Conservation (phyloP, 352 stramenopile species). For the Phytophthora agathidicida region DNA sequence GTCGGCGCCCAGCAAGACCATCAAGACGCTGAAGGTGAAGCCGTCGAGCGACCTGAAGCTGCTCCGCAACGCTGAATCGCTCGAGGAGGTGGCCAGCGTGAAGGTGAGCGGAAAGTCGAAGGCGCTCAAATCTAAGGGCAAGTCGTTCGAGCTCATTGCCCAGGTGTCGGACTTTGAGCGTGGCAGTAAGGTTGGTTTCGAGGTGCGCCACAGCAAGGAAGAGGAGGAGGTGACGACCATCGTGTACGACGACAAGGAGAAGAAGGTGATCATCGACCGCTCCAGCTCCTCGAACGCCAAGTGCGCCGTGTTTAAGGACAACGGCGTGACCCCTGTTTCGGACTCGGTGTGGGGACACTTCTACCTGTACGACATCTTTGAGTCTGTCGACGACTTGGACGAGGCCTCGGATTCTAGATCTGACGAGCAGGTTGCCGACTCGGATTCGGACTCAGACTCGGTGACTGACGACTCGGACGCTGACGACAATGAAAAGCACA, state of each 20-base stretch:
- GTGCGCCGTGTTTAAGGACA: constrained; percentile 46
- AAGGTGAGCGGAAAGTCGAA: constrained; percentile 34
- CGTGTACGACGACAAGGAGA: constrained; percentile 63
- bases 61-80: constrained; percentile 47
- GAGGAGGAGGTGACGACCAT: constrained; percentile 61
- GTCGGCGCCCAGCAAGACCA: constrained; percentile 51
- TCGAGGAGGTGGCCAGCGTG: constrained; percentile 35
- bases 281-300: constrained; percentile 46
- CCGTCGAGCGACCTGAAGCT: constrained; percentile 50
- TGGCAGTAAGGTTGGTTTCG: constrained; percentile 60
- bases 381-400: not conserved
- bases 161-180: constrained; percentile 50
- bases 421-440: not conserved
- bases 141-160: constrained; percentile 62
- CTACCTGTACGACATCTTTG: constrained; percentile 51
- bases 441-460: constrained; percentile 14
- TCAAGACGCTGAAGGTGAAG: constrained; percentile 71
- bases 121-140: constrained; percentile 48
- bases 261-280: constrained; percentile 59
- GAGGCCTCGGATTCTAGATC: constrained; percentile 1
- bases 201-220: constrained; percentile 50
- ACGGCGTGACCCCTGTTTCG: constrained; percentile 32
- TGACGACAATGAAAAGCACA: constrained; percentile 24
- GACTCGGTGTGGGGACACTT: constrained; percentile 49
- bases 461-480: constrained; percentile 18